Conservation (phyloP, 2,329 filamentous ascomycete genomes). For the Diaporthe sp. region DNA sequence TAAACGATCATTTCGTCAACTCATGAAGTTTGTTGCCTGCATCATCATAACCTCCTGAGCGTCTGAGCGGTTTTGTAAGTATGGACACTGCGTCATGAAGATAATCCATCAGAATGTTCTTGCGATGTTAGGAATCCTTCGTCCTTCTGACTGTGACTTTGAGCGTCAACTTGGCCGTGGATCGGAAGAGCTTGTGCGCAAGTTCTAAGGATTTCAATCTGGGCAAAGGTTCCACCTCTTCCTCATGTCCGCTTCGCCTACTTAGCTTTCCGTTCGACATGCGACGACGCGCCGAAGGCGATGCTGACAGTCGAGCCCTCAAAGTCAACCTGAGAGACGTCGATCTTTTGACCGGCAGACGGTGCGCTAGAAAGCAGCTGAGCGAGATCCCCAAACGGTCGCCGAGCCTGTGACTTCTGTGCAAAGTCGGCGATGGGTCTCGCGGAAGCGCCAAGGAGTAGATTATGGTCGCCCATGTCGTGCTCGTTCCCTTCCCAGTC, state of each 20-base stretch:
- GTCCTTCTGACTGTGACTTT: neutral
- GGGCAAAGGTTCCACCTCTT: neutral
- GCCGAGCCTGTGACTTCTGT: neutral
- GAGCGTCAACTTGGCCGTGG: neutral
- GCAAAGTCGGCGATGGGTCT: conserved; percentile 24
- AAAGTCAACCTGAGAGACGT: conserved; percentile 19
- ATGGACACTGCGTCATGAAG: neutral
- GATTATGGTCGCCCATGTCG: neutral
- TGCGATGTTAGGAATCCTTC: neutral
- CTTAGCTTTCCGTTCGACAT: neutral
- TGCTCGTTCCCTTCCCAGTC: conserved; percentile 1
- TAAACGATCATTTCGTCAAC: neutral
- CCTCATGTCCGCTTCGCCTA: neutral
- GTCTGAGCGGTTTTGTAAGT: neutral
- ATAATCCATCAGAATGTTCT: neutral
- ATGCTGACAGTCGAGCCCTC: conserved; percentile 13
- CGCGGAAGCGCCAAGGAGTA: conserved; percentile 17
- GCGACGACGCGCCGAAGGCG: neutral
- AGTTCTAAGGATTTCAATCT: neutral
- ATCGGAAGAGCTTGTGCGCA: no score
- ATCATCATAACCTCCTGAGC: neutral
- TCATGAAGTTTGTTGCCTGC: neutral
- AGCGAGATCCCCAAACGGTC: neutral
- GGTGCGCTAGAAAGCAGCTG: conserved; percentile 14
- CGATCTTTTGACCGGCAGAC: conserved; percentile 16